phyloP scores from a whole-genome alignment of 2,329 filamentous ascomycete genomes.

The Trichophyton equinum region DNA sequence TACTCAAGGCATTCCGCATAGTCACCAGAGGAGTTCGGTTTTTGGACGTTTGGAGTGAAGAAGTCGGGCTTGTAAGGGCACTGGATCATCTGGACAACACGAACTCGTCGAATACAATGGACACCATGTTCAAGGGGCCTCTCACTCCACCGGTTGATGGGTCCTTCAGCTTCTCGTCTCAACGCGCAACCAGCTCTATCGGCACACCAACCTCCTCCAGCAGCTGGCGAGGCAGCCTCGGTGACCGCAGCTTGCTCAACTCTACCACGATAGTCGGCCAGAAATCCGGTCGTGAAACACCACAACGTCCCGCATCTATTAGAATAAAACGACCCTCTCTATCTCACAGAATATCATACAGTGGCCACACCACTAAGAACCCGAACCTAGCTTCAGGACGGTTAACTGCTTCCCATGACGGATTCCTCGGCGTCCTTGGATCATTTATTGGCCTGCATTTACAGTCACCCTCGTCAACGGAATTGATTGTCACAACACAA shows the following conservation, averaged over 20 bases:
- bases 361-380: constrained; percentile 51
- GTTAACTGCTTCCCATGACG: constrained; percentile 68
- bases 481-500: constrained; percentile 69
- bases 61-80: constrained; percentile 34
- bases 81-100: constrained; percentile 28
- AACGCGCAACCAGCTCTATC: not conserved
- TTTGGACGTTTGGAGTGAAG: constrained; percentile 65
- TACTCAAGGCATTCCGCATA: constrained; percentile 84
- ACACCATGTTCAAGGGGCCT: constrained; percentile 21
- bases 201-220: not conserved
- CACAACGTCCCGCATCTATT: constrained; percentile 21
- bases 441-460: constrained; percentile 90
- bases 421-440: constrained; percentile 77
- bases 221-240: constrained; percentile 2
- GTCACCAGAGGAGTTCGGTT: constrained; percentile 85
- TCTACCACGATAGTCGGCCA: constrained; percentile 13
- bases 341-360: constrained; percentile 65
- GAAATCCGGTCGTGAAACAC: constrained; percentile 14
- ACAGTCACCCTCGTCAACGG: constrained; percentile 78
- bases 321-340: constrained; percentile 39
- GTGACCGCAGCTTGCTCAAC: constrained; percentile 1
- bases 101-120: constrained; percentile 7
- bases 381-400: constrained; percentile 72
- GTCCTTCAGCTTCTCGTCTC: constrained; percentile 17
- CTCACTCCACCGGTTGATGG: constrained; percentile 29